phyloP scores from a whole-genome alignment of 805 yeast species.

The Grigorovia yakushimaensis region DNA sequence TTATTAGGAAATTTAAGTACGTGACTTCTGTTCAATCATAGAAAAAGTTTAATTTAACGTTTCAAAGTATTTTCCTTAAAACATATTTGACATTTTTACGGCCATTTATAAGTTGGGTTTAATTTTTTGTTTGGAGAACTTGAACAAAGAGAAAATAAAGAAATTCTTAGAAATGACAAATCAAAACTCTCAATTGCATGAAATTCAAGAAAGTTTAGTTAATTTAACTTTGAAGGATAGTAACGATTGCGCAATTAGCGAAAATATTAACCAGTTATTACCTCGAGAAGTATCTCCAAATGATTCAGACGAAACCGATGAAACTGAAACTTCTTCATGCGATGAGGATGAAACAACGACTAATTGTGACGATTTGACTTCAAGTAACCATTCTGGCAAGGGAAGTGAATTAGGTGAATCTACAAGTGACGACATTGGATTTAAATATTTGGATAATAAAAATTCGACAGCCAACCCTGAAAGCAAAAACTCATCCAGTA shows the following conservation, averaged over 20 bases:
- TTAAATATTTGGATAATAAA: neutral
- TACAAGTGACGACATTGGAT: neutral
- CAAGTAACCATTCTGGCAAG: conserved; percentile 1
- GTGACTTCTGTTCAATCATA: neutral
- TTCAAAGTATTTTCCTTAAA: neutral
- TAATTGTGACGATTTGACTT: neutral
- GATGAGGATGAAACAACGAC: conserved; percentile 1
- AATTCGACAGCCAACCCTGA: neutral
- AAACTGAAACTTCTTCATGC: conserved; percentile 1
- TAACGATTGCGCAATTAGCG: conserved; percentile 8
- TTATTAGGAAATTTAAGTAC: neutral
- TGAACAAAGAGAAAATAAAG: neutral
- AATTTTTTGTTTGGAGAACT: too few species aligned
- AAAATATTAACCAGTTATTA: conserved; percentile 13
- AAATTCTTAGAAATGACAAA: neutral
- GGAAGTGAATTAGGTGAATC: conserved; percentile 7
- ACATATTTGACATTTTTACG: neutral
- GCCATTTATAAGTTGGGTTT: too few species aligned
- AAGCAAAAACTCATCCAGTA: neutral
- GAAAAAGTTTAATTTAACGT: neutral
- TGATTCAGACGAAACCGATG: conserved; percentile 14
- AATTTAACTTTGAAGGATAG: neutral
- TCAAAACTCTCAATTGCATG: neutral
- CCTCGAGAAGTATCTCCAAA: conserved; percentile 19
- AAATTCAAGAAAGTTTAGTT: neutral